These are phyloP conservation scores for Backusella westeae DNA, from an alignment of 192 early-diverging fungal genomes.

Conservation along the genomic window DNA sequence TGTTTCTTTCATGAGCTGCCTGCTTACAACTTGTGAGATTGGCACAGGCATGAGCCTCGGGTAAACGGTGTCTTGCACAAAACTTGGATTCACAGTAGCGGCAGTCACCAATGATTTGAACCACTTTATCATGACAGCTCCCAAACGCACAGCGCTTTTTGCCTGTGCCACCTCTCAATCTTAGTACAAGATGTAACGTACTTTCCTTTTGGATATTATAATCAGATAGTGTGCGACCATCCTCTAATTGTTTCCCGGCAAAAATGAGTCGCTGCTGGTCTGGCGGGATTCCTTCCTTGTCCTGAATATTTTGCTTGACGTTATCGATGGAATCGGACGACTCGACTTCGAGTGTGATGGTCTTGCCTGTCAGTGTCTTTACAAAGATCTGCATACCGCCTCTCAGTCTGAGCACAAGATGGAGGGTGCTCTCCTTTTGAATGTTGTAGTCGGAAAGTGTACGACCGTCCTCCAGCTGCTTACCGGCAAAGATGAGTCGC, in stretches of 20 bases:
- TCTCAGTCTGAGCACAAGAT: slow-evolving; percentile 67
- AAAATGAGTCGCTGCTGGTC: slow-evolving; percentile 80
- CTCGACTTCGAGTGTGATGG: slow-evolving; percentile 90
- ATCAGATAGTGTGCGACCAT: slow-evolving; percentile 64
- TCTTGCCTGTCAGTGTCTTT: slow-evolving; percentile 85
- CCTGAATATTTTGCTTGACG: slow-evolving; percentile 61
- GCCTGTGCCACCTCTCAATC: slow-evolving; percentile 63
- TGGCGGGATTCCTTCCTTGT: slow-evolving; percentile 81
- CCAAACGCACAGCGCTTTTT: slow-evolving; percentile 38
- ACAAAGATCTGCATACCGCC: slow-evolving; percentile 85
- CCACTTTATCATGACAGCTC: slow-evolving; percentile 46
- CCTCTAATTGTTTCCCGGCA: slow-evolving; percentile 79
- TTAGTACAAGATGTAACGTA: slow-evolving; percentile 69
- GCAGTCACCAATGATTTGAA: slow-evolving; percentile 72
- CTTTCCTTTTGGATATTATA: slow-evolving; percentile 85
- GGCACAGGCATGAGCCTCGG: slow-evolving; percentile 68
- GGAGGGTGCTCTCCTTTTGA: slow-evolving; percentile 64
- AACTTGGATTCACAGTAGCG: slow-evolving; percentile 58
- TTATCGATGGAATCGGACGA: slow-evolving; percentile 89
- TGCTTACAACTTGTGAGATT: slow-evolving; percentile 60
- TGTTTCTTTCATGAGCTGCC: slow-evolving; percentile 53
- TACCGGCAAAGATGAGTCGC: slow-evolving; percentile 72
- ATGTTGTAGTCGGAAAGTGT: slow-evolving; percentile 69
- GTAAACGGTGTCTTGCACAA: slow-evolving; percentile 70
- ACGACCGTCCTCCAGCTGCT: slow-evolving; percentile 72